Evolutionary conservation across 2,329 filamentous ascomycete genomes (phyloP).

Genomic region (Penicillium sp.): DNA sequence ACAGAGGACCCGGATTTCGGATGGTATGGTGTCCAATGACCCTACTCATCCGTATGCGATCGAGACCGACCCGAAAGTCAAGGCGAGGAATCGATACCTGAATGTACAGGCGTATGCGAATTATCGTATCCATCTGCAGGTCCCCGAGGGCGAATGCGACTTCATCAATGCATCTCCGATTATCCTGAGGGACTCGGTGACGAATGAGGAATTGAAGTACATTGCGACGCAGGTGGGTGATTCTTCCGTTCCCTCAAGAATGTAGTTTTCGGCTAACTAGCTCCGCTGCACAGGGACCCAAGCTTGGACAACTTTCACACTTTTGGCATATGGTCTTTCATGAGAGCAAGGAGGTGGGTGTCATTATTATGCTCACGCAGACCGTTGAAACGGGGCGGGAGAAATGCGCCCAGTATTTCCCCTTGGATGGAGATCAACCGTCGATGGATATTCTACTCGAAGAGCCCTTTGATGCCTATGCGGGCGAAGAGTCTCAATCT

Average conservation of each 20-base stretch:
- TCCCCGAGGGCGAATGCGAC: constrained; percentile 70
- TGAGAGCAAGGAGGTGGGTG: constrained; percentile 70
- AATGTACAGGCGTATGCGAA: constrained; percentile 90
- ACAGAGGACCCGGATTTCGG: constrained; percentile 56
- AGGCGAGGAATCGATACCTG: constrained; percentile 74
- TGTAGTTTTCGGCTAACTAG: neutral
- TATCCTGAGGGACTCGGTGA: constrained; percentile 54
- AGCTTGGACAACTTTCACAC: constrained; percentile 70
- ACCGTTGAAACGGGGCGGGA: constrained; percentile 74
- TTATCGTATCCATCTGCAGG: constrained; percentile 78
- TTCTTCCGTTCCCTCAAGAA: neutral
- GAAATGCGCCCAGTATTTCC: constrained; percentile 91
- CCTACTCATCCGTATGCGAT: constrained; percentile 59
- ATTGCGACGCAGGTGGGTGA: constrained; percentile 77
- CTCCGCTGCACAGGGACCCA: constrained; percentile 64
- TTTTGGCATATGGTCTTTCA: constrained; percentile 97
- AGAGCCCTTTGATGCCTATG: constrained; percentile 35
- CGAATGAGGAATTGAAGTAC: constrained; percentile 58
- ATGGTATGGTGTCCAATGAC: constrained; percentile 47
- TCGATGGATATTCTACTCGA: constrained; percentile 45
- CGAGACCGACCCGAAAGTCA: constrained; percentile 57
- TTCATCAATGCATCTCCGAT: constrained; percentile 84
- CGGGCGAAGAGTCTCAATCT: constrained; percentile 62
- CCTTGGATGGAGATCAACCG: constrained; percentile 55
- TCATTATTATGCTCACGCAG: constrained; percentile 93